Evolutionary conservation across 2,329 filamentous ascomycete genomes (phyloP).

Genomic region (Claviceps fusiformis): DNA sequence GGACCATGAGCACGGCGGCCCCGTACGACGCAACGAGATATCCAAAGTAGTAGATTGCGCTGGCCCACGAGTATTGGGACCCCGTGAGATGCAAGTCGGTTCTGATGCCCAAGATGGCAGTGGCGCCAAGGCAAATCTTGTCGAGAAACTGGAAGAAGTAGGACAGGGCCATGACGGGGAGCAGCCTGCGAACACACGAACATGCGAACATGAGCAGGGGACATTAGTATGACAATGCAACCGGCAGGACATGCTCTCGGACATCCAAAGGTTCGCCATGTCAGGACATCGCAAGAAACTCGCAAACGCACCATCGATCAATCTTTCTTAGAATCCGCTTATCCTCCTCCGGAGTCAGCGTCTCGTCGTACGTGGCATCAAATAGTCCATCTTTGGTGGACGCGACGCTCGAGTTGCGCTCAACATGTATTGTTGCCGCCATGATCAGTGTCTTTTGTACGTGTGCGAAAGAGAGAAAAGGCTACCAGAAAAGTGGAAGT

Average conservation of each 20-base stretch:
- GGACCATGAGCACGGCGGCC: slow-evolving; percentile 13
- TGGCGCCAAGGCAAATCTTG: slow-evolving; percentile 41
- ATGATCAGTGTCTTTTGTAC: not conserved
- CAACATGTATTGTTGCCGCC: not conserved
- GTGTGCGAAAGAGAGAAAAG: not conserved
- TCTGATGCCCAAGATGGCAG: slow-evolving; percentile 34
- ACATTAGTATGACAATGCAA: not conserved
- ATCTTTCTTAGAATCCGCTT: slow-evolving; percentile 45
- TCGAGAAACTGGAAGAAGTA: slow-evolving; percentile 50
- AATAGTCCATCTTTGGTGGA: not conserved
- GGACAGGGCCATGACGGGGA: slow-evolving; percentile 36
- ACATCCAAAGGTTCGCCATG: not conserved
- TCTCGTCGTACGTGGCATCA: slow-evolving; percentile 1
- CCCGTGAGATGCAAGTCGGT: slow-evolving; percentile 31
- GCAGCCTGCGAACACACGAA: slow-evolving; percentile 23
- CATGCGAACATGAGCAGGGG: slow-evolving; percentile 8
- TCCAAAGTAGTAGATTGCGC: slow-evolving; percentile 37
- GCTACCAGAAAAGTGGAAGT: not conserved
- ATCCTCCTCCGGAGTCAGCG: slow-evolving; percentile 18
- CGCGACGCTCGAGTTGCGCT: not conserved
- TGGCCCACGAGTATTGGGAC: slow-evolving; percentile 37
- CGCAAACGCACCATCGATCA: slow-evolving; percentile 36
- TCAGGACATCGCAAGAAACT: not conserved
- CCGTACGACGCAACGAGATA: slow-evolving; percentile 25
- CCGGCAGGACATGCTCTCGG: not conserved